These are phyloP conservation scores for Colletotrichum sp. DNA, from an alignment of 2,329 filamentous ascomycete genomes.

Conservation along the genomic window DNA sequence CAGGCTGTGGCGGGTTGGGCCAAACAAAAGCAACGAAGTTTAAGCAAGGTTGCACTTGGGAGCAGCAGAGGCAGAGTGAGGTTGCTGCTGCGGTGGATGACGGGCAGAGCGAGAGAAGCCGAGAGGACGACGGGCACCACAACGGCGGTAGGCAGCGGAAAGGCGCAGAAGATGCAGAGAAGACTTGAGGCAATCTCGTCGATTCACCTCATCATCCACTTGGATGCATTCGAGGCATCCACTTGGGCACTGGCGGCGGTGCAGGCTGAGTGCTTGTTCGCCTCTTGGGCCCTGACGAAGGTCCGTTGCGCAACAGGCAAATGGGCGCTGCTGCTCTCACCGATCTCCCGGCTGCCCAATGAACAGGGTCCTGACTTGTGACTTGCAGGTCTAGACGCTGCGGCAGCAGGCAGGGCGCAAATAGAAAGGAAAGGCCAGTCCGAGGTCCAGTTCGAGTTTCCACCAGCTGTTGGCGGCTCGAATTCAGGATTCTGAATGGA, in stretches of 20 bases:
- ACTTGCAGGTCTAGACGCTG: conserved; percentile 7
- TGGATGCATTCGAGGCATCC: conserved; percentile 11
- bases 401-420: background rate
- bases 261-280: background rate
- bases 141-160: background rate
- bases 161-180: conserved; percentile 3
- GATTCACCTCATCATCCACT: background rate
- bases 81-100: background rate
- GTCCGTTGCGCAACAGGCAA: background rate
- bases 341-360: conserved; percentile 16
- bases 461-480: background rate
- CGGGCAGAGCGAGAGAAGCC: background rate
- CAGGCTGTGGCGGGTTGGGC: background rate
- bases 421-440: background rate
- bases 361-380: background rate
- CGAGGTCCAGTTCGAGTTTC: background rate
- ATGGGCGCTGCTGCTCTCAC: conserved; percentile 5
- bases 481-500: background rate
- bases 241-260: conserved; percentile 7
- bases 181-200: background rate
- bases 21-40: background rate
- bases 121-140: background rate
- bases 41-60: background rate
- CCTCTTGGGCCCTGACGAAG: background rate
- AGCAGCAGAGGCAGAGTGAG: background rate